Evolutionary conservation across 345 rosid genomes (phyloP).

Genomic region (Linum tenue): DNA sequence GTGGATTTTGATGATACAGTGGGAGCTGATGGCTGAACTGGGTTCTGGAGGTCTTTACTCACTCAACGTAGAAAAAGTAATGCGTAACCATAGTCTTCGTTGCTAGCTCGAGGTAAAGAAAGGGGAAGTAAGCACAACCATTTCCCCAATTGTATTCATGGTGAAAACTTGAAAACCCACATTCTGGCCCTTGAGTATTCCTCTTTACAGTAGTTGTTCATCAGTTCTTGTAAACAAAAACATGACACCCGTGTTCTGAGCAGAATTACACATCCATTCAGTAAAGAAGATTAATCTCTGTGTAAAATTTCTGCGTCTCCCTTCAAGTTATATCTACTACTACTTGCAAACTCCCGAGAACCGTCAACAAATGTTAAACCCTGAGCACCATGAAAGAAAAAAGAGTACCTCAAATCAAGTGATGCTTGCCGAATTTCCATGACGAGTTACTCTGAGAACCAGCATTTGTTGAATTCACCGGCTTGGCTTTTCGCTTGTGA

Average conservation of each 20-base stretch:
- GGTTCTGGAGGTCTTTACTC: slow-evolving; percentile 17
- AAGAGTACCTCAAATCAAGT: neutral
- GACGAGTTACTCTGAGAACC: neutral
- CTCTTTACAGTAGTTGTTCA: neutral
- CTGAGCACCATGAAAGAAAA: neutral
- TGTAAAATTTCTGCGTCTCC: neutral
- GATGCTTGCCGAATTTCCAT: neutral
- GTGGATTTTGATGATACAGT: slow-evolving; percentile 35
- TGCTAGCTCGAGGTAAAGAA: too few relatives aligned
- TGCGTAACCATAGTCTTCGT: too few relatives aligned
- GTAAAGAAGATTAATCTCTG: neutral
- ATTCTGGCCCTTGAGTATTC: neutral
- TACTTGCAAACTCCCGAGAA: neutral
- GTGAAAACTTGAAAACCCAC: neutral
- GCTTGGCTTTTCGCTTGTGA: neutral
- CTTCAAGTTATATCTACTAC: neutral
- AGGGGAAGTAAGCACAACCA: neutral
- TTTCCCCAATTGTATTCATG: neutral
- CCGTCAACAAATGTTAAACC: neutral
- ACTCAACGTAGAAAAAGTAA: too few relatives aligned
- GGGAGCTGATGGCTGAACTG: slow-evolving; percentile 34
- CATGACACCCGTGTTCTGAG: neutral
- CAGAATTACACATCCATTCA: neutral
- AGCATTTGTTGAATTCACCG: neutral
- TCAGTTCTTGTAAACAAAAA: neutral